Base-by-base conservation (phyloP, 176 grass and related monocot species). In the Juncus inflexus region DNA sequence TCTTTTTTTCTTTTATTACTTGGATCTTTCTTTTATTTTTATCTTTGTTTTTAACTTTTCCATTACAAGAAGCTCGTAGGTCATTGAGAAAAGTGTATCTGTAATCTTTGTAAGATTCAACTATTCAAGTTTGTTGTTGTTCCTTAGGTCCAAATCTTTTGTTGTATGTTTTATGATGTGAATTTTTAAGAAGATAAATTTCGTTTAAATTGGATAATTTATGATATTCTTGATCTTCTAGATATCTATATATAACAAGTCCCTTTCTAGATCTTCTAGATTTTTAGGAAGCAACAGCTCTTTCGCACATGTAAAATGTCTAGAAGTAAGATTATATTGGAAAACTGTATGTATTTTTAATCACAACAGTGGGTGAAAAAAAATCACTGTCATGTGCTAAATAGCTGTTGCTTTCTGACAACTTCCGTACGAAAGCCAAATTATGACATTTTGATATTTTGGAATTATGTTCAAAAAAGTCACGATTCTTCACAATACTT, bases 51-150 rank as follows among this genome's bases (percentile, higher is more conserved):
- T 8, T 65, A 15, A 36, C 47, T 67, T 13, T 55, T 56, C 55
- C 53, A 39, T 71, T 71, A 60, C 40, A 60, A 71, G 51, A 58
- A 12, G 41, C 0, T 28, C 19, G 19, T 70, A 58, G 67, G 67
- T 41, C 52, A 57, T 38, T 38, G 50, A 56, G 40, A 52, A 42
- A 47, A 55, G 10, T 71, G 68, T 41, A 57, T 43, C 38, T 59
- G 68, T 71, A 59, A 71, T 71, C 38, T 58, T 15, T 71, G 54
- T 60, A 71, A 42, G 54, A 71, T 71, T 71, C 42, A 4, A 43
- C 40, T 59, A 71, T 71, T 71, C 42, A 4, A 43, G 28, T 59
- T 59, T 47, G 67, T 15, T 71, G 55, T 58, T 71, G 58, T 71
- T 71, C 14, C 40, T 71, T 35, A 71, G 52, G 2, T 58, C 55